Conservation (phyloP, 192 early-diverging fungal genomes). For the Umbelopsis isabellina region DNA sequence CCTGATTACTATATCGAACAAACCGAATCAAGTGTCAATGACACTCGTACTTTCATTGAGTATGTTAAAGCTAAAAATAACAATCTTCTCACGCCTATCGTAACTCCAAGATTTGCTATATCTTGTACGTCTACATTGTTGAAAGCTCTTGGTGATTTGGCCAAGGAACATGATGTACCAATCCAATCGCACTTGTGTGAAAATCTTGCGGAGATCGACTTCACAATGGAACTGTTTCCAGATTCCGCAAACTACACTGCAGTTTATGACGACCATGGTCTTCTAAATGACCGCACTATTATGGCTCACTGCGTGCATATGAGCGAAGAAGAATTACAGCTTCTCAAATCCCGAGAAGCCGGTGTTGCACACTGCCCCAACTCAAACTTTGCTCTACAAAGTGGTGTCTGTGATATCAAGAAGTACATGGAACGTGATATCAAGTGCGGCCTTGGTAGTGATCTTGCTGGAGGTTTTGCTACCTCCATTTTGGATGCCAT, state of each 20-base stretch:
- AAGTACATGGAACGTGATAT: conserved; percentile 69
- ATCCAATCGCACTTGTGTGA: conserved; percentile 95
- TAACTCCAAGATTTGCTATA: conserved; percentile 95
- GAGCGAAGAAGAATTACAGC: conserved; percentile 66
- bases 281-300: conserved; percentile 75
- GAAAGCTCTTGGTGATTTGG: conserved; percentile 69
- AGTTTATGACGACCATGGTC: conserved; percentile 75
- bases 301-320: conserved; percentile 96
- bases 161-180: conserved; percentile 71
- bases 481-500: conserved; percentile 88
- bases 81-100: conserved; percentile 69
- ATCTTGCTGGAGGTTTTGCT: conserved; percentile 88
- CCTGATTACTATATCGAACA: conserved; percentile 80
- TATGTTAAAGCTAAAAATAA: conserved; percentile 49
- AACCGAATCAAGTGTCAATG: conserved; percentile 64
- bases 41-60: conserved; percentile 70
- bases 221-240: conserved; percentile 78
- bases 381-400: conserved; percentile 85
- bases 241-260: conserved; percentile 68
- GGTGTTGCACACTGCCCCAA: conserved; percentile 93
- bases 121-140: conserved; percentile 76
- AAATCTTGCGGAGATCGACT: conserved; percentile 76
- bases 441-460: conserved; percentile 93
- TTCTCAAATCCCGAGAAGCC: conserved; percentile 65
- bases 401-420: conserved; percentile 82